Evolutionary conservation across 805 yeast species (phyloP), one percentile per base, ranked within the genome.

Genomic region (Saturnispora serradocipensis): DNA sequence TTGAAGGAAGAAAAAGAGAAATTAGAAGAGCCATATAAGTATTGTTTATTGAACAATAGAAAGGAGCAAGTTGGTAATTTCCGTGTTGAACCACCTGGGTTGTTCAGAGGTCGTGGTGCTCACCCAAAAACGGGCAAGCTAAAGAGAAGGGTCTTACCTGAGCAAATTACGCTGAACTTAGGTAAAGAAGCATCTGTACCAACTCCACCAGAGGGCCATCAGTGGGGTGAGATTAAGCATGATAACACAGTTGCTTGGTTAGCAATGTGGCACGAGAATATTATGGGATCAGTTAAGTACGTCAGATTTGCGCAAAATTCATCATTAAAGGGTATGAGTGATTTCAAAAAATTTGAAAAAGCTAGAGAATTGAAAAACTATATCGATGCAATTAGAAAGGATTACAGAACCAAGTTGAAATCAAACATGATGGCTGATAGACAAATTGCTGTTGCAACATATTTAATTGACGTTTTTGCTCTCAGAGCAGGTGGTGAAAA

Each of bases 401-500:
- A 89, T 66, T 91, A 91, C 67, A 75, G 72, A 48, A 70, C 71
- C 50, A 78, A 83, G 66, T 70, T 91, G 55, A 86, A 84, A 59
- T 84, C 86, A 57, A 80, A 78, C 56, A 65, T 84, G 36, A 91
- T 88, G 96, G 76, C 80, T 48, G 88, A 86, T 50, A 77, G 98
- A 56, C 98, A 91, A 69, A 78, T 89, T 61, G 97, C 97, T 5
- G 88, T 93, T 1, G 97, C 97, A 3, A 88, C 91, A 46, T 91
- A 91, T 67, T 75, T 91, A 46, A 90, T 91, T 62, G 98, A 91
- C 71, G 81, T 84, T 3, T 83, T 91, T 62, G 98, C 98, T 0
- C 75, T 91, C 57, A 86, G 98, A 84, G 97, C 97, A 1, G 97
- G 97, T 65, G 97, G 97, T 60, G 97, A 91, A 67, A 91, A 91